Evolutionary conservation across 225 moss, liverwort and hornwort species (phyloP).

Genomic region (Takakia lepidozioides): DNA sequence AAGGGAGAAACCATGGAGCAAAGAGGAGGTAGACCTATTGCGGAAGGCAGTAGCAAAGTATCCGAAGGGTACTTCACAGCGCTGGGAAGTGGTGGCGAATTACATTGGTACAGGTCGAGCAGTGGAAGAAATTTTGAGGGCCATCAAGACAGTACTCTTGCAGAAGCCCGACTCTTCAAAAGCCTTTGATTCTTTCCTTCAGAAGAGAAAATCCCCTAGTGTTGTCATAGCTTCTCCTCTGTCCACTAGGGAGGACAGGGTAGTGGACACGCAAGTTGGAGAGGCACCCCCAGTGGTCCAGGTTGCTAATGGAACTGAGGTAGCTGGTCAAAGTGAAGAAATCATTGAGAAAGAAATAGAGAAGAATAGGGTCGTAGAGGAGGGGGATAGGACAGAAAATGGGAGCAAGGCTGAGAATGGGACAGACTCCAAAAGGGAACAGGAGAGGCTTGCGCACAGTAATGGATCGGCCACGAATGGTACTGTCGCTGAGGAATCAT

Average conservation of each 20-base stretch:
- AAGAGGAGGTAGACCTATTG: conserved; percentile 71
- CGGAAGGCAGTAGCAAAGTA: conserved; percentile 83
- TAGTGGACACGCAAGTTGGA: conserved; percentile 6
- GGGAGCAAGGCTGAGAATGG: conserved; percentile 21
- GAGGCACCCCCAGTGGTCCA: conserved; percentile 7
- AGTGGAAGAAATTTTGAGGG: conserved; percentile 80
- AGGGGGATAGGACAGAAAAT: conserved; percentile 11
- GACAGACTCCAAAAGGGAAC: conserved; percentile 8
- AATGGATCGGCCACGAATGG: conserved; percentile 41
- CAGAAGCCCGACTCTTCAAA: conserved; percentile 89
- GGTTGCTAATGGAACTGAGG: conserved; percentile 19
- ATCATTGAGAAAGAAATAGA: not conserved
- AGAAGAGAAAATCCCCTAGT: conserved; percentile 58
- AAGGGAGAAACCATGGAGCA: conserved; percentile 85
- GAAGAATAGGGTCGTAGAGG: conserved; percentile 4
- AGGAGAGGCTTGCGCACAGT: conserved; percentile 12
- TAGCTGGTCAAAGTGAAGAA: conserved; percentile 11
- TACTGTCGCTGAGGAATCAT: conserved; percentile 36
- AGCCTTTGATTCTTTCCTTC: conserved; percentile 80
- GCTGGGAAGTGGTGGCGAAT: conserved; percentile 90
- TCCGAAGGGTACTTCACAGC: conserved; percentile 91
- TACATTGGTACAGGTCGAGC: conserved; percentile 77
- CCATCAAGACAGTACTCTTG: conserved; percentile 69
- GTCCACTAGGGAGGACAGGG: conserved; percentile 59
- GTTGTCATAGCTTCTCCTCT: conserved; percentile 69